Base-by-base conservation (phyloP, 1,139 yeast species). In the Dujonia santamariae region DNA sequence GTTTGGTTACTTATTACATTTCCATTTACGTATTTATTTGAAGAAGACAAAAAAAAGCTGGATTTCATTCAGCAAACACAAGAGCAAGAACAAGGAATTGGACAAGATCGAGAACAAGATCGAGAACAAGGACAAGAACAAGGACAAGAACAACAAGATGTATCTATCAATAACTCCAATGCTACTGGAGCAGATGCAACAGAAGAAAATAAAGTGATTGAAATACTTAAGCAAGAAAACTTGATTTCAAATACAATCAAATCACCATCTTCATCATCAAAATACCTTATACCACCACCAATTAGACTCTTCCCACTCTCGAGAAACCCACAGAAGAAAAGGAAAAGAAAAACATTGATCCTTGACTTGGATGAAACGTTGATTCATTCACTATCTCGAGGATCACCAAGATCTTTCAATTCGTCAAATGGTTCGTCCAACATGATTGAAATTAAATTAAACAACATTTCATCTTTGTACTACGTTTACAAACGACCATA, bases 311-410 rank as follows among this genome's bases (percentile, higher is more conserved):
- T 61, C 40, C 76, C 76, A 4, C 54, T 68, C 16, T 55, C 63
- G 5, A 46, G 75, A 28, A 65, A 68, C 48, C 75, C 74, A 2
- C 60, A 59, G 11, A 59, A 54, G 36, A 54, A 44, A 32, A 48
- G 62, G 21, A 55, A 47, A 35, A 66, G 67, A 44, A 92, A 90
- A 54, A 83, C 90, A 1, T 67, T 92, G 28, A 82, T 92, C 1
- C 65, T 92, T 19, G 98, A 92, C 55, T 71, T 92, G 24, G 98
- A 92, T 58, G 98, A 92, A 52, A 92, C 98, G 0, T 63, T 92
- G 39, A 88, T 92, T 39, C 98, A 92, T 55, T 87, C 97, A 1
- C 68, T 88, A 36, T 80, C 94, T 2, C 69, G 95, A 38, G 78
- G 75, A 31, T 69, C 66, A 37, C 80, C 63, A 25, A 62, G 63